Conservation (phyloP, 306 rosid genomes). For the Cucurbita argyrosperma region DNA sequence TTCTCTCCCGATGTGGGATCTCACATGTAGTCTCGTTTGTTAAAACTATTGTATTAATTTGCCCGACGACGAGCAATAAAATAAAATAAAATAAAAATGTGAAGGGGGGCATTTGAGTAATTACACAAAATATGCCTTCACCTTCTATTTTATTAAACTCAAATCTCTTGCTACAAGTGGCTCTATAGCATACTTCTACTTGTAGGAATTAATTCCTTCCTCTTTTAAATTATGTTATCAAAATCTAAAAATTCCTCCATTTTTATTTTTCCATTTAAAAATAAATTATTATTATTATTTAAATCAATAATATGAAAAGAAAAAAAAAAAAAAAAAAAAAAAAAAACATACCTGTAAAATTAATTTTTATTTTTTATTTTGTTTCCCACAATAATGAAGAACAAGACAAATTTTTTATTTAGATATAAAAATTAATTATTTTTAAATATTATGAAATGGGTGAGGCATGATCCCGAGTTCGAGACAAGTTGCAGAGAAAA, state of each 20-base stretch:
- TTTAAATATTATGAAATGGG: neutral
- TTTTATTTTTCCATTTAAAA: neutral
- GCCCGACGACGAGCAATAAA: neutral
- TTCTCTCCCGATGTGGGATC: too few species aligned
- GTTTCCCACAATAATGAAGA: neutral
- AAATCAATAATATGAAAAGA: too few species aligned
- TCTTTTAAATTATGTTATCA: neutral
- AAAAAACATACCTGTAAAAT: too few species aligned
- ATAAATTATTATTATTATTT: too few species aligned
- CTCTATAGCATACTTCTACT: neutral
- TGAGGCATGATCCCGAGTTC: neutral
- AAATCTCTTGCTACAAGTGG: neutral
- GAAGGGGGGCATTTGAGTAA: neutral
- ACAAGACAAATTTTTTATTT: neutral
- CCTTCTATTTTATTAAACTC: neutral
- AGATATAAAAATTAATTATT: neutral
- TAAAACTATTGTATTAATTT: neutral
- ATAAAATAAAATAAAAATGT: neutral
- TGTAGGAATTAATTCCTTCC: neutral
- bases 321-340: too few species aligned
- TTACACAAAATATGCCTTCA: neutral
- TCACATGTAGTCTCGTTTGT: too few species aligned
- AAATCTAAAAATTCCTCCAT: neutral
- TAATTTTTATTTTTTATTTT: neutral
- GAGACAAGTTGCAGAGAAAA: conserved; percentile 2